A percentile compares a stretch with the other conserved stretches of the same genome.
phyloP scores from a whole-genome alignment of 768 basidiomycete species.

The Austroboletus eburneus region DNA sequence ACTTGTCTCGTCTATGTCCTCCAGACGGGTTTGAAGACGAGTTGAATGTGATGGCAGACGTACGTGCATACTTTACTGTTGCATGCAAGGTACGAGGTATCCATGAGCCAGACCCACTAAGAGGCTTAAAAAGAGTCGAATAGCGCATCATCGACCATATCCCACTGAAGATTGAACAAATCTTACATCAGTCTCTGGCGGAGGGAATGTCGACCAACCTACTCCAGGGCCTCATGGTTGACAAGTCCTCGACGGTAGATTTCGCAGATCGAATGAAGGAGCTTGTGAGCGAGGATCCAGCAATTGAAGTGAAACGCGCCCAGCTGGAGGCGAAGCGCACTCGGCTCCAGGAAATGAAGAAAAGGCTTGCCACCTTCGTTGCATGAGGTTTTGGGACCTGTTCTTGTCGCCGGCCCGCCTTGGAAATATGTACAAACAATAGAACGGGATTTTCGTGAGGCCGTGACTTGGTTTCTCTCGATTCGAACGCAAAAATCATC shows the following conservation, averaged over 20 bases:
- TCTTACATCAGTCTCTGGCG: slow-evolving; percentile 39
- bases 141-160: slow-evolving; percentile 56
- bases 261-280: slow-evolving; percentile 32
- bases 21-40: slow-evolving; percentile 39
- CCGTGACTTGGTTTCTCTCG: no score
- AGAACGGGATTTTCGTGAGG: no score
- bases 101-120: background rate
- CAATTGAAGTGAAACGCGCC: slow-evolving; percentile 30
- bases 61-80: slow-evolving; percentile 54
- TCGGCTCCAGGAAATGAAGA: slow-evolving; percentile 38
- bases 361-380: slow-evolving; percentile 26
- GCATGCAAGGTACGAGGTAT: slow-evolving; percentile 44
- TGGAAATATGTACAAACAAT: no score
- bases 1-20: slow-evolving; percentile 24
- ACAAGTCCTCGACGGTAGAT: slow-evolving; percentile 9
- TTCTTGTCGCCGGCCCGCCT: no score
- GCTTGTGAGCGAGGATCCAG: slow-evolving; percentile 46
- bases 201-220: slow-evolving; percentile 35
- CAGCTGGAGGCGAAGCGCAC: slow-evolving; percentile 31
- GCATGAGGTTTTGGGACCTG: no score
- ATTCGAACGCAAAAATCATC: no score
- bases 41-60: slow-evolving; percentile 50
- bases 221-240: slow-evolving; percentile 29
- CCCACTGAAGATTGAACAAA: slow-evolving; percentile 46
- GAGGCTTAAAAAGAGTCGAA: background rate